phyloP scores from a whole-genome alignment of 2,329 filamentous ascomycete genomes.

The Alternaria sp. region DNA sequence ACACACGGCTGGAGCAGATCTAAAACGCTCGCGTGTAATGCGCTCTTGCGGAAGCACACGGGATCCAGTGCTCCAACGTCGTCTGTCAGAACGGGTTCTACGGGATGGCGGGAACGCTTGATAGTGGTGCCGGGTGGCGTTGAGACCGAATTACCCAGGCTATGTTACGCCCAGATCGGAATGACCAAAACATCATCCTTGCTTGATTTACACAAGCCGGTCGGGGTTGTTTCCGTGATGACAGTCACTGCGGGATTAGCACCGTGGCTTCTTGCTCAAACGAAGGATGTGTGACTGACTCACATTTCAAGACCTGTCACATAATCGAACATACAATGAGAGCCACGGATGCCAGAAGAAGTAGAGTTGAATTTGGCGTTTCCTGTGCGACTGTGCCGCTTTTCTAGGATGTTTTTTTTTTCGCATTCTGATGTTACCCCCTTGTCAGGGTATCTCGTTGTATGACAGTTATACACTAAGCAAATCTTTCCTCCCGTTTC shows the following conservation, averaged over 20 bases:
- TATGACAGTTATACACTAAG: constrained; percentile 32
- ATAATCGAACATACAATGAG: neutral
- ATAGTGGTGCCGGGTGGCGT: neutral
- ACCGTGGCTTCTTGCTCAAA: neutral
- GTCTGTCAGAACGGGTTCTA: neutral
- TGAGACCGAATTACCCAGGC: neutral
- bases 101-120: neutral
- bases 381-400: constrained; percentile 26
- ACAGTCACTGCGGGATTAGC: neutral
- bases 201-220: neutral
- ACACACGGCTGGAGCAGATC: neutral
- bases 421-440: constrained; percentile 31
- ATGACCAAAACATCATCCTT: neutral
- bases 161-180: neutral
- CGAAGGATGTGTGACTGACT: neutral
- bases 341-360: neutral
- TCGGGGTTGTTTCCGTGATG: neutral
- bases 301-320: neutral
- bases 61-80: neutral
- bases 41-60: neutral
- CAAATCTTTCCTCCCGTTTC: constrained; percentile 16
- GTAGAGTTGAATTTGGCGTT: constrained; percentile 4
- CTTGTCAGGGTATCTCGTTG: constrained; percentile 25
- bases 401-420: constrained; percentile 31
- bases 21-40: neutral